Conservation (phyloP, 164 flowering plant genomes). For the Liquidambar formosana region DNA sequence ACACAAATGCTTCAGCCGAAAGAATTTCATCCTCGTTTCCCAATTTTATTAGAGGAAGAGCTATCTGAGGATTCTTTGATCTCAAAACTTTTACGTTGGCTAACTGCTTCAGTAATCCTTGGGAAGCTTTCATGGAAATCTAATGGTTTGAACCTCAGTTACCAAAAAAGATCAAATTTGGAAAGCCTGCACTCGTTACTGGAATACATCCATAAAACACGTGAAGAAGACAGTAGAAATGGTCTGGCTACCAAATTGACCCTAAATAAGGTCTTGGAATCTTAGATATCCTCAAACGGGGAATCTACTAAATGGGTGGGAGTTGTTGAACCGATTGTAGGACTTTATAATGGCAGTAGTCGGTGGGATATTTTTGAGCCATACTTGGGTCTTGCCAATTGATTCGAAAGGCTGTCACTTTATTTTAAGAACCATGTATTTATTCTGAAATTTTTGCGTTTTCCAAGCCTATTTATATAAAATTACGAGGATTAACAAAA, state of each 20-base stretch:
- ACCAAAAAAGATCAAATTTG: constrained; percentile 16
- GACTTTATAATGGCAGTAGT: neutral
- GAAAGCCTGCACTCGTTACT: constrained; percentile 40
- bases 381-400: too few species aligned
- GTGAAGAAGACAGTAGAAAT: constrained; percentile 9
- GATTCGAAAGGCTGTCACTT: too few species aligned
- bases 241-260: neutral
- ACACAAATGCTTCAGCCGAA: constrained; percentile 11
- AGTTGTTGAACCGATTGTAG: neutral
- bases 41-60: constrained; percentile 23
- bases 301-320: neutral
- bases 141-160: constrained; percentile 4
- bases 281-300: neutral
- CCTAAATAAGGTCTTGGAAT: neutral
- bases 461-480: too few species aligned
- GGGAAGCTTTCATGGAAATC: constrained; percentile 37
- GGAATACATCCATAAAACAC: constrained; percentile 25
- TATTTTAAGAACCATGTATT: too few species aligned
- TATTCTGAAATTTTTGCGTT: too few species aligned
- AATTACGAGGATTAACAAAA: too few species aligned
- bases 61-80: constrained; percentile 44
- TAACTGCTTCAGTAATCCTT: constrained; percentile 68
- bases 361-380: too few species aligned
- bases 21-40: constrained; percentile 11
- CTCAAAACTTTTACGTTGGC: constrained; percentile 80